phyloP scores from a whole-genome alignment of 1,284 basidiomycete species.

The Serendipita sp. region DNA sequence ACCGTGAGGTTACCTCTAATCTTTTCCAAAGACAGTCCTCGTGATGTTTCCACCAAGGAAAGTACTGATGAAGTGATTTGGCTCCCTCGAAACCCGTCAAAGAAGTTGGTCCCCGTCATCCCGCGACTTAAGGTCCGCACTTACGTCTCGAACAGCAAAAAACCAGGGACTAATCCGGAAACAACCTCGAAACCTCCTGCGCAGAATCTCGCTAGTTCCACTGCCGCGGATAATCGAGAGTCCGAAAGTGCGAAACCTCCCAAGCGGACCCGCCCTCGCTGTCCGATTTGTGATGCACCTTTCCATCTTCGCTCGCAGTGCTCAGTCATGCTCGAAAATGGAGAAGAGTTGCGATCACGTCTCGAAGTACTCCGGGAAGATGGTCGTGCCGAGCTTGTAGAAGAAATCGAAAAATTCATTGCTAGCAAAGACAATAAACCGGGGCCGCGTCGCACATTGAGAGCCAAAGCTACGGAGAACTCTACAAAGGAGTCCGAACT shows the following conservation, averaged over 20 bases:
- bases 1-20: not conserved
- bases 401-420: not conserved
- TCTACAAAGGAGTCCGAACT: not conserved
- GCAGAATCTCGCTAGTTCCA: not conserved
- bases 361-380: conserved; percentile 24
- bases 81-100: not conserved
- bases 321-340: conserved; percentile 27
- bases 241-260: conserved; percentile 8
- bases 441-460: not conserved
- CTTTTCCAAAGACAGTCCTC: conserved; percentile 6
- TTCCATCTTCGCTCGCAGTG: conserved; percentile 29
- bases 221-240: not conserved
- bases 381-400: conserved; percentile 10
- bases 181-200: not conserved
- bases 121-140: not conserved
- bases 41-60: not conserved
- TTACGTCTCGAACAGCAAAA: not conserved
- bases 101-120: not conserved
- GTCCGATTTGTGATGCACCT: conserved; percentile 29
- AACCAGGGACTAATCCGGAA: not conserved
- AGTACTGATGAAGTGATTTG: not conserved
- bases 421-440: not conserved
- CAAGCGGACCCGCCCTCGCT: conserved; percentile 14
- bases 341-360: conserved; percentile 26
- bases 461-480: not conserved